Conservation (phyloP, 345 rosid species). For the Gossypium thurberi region DNA sequence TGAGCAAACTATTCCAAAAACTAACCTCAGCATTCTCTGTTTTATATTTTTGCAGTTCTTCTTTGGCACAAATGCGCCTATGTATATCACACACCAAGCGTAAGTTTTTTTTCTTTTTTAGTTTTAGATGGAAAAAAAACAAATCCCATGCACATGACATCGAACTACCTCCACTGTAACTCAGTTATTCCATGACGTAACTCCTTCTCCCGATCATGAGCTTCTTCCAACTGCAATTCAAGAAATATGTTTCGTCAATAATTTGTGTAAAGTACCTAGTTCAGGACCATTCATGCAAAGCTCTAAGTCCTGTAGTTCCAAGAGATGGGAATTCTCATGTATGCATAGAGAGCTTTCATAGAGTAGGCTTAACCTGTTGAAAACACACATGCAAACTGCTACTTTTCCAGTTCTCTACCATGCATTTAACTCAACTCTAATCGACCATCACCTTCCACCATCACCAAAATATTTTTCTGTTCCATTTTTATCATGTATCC, state of each 20-base stretch:
- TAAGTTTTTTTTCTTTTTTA: neutral
- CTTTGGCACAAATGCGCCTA: constrained; percentile 77
- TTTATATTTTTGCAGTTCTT: constrained; percentile 77
- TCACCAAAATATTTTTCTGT: neutral
- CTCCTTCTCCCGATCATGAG: constrained; percentile 87
- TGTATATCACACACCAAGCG: constrained; percentile 8
- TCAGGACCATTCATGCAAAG: neutral
- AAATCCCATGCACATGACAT: neutral
- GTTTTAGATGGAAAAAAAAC: neutral
- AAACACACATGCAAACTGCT: too few relatives aligned
- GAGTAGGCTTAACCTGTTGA: too few relatives aligned
- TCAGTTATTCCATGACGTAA: constrained; percentile 76
- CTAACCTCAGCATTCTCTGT: constrained; percentile 60
- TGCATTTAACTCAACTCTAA: neutral
- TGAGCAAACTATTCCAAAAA: neutral
- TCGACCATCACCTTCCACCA: neutral
- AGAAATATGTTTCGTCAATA: constrained; percentile 3
- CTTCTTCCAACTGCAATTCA: constrained; percentile 68
- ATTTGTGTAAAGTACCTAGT: neutral
- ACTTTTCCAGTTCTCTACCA: neutral
- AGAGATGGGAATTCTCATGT: too few relatives aligned
- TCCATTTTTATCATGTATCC: neutral
- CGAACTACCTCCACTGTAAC: constrained; percentile 69
- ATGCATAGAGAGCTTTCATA: too few relatives aligned
- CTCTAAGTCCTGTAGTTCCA: too few relatives aligned